These are phyloP conservation scores for Picea sitchensis DNA, from an alignment of 75 land plant genomes.

Conservation along the genomic window DNA sequence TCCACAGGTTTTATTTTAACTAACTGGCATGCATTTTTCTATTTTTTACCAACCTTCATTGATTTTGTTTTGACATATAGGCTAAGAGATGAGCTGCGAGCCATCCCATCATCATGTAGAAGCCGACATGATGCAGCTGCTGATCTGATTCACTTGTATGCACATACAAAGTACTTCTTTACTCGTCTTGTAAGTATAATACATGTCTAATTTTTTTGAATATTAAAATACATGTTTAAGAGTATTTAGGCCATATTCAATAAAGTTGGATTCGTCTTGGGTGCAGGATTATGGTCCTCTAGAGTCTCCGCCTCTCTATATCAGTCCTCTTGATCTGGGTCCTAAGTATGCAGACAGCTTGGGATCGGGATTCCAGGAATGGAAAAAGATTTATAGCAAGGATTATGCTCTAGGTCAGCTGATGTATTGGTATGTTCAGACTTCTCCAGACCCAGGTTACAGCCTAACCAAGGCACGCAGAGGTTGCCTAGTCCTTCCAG, in stretches of 20 bases:
- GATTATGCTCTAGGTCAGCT: constrained; percentile 93
- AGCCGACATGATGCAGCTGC: constrained; percentile 98
- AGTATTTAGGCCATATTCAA: background rate
- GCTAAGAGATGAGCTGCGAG: constrained; percentile 88
- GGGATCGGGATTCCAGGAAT: constrained; percentile 59
- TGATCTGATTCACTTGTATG: constrained; percentile 94
- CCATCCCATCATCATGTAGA: constrained; percentile 61
- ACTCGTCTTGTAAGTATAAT: constrained; percentile 51
- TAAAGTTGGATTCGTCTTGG: background rate
- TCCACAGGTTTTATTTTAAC: background rate
- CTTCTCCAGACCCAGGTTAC: constrained; percentile 72
- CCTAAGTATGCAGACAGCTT: constrained; percentile 69
- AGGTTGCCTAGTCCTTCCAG: constrained; percentile 89
- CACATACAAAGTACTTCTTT: constrained; percentile 86
- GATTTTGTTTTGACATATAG: constrained; percentile 22
- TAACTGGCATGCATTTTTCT: background rate
- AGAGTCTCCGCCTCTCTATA: constrained; percentile 76
- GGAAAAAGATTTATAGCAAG: constrained; percentile 70
- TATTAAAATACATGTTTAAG: background rate
- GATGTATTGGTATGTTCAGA: constrained; percentile 84
- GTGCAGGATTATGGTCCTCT: constrained; percentile 71
- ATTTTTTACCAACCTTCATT: background rate
- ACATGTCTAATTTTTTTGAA: background rate
- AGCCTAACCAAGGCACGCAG: constrained; percentile 54
- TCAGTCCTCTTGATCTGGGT: constrained; percentile 86